Evolutionary conservation across 2,329 filamentous ascomycete genomes (phyloP), one percentile per base, ranked within the genome.

Genomic region (Fonsecaea multimorphosa): DNA sequence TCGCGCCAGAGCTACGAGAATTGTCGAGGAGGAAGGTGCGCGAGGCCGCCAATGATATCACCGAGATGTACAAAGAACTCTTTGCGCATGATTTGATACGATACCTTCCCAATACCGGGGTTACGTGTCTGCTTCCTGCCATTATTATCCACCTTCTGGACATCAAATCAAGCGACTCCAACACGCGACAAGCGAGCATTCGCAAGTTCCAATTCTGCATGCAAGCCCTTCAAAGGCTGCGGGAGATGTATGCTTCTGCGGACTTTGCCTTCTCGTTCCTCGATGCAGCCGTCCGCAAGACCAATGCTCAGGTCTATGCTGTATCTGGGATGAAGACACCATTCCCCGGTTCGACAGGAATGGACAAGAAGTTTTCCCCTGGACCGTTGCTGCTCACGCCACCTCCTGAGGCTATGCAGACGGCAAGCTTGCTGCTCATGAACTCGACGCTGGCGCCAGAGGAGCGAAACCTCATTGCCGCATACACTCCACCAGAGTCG

Each of bases 211-310:
- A 90, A 72, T 90, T 93, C 76, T 97, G 94, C 79, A 97, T 97
- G 92, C 86, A 89, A 54, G 92, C 97, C 65, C 91, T 97, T 83
- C 89, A 93, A 76, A 90, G 89, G 69, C 84, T 98, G 19, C 88
- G 93, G 40, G 92, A 97, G 74, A 91, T 93, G 32, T 97, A 98
- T 74, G 89, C 93, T 0, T 93, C 93, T 0, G 94, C 94, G n/a
- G 93, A 97, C 77, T 97, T 95, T 73, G 93, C 92, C n/a, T 94
- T 91, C 0, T 91, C 91, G 1, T 97, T 97, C 81, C 84, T 97
- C n/a, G 92, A 96, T 75, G 92, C 93, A 1, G 92, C 93, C 0
- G 90, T 97, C 68, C 89, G 91, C 96, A 96, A 80, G 92, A 92
- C 8, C 88, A 91, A 63, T 29, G 56, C 56, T 16, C 58, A 66